These are phyloP conservation scores for Beverwykella pulmonaria DNA, from an alignment of 495 filamentous ascomycete genomes.

Conservation along the genomic window DNA sequence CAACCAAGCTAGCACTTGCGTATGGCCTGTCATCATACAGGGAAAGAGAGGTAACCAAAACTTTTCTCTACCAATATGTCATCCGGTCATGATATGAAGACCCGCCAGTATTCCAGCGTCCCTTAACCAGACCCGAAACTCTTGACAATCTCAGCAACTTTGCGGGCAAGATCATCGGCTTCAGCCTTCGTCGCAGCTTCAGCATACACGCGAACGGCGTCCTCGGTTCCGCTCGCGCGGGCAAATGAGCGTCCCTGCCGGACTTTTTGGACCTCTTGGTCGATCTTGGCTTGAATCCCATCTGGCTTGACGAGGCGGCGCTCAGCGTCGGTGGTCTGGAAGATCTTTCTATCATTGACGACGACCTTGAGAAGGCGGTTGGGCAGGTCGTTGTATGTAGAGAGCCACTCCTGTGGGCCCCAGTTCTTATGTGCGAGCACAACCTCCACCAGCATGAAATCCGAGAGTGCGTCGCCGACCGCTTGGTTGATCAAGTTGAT, in stretches of 20 bases:
- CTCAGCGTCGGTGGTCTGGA: constrained; percentile 90
- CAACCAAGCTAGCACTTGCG: not conserved
- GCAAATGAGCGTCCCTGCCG: constrained; percentile 89
- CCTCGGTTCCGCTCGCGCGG: constrained; percentile 90
- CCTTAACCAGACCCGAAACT: constrained; percentile 8
- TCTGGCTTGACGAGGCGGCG: constrained; percentile 77
- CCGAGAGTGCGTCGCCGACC: constrained; percentile 92
- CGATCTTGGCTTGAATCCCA: constrained; percentile 81
- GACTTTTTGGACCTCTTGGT: constrained; percentile 83
- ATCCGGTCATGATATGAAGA: not conserved
- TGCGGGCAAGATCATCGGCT: constrained; percentile 75
- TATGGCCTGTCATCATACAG: not conserved
- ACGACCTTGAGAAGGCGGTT: constrained; percentile 92
- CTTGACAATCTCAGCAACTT: constrained; percentile 73
- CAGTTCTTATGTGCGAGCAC: constrained; percentile 95
- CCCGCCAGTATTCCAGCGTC: not conserved
- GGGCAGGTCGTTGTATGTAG: constrained; percentile 92
- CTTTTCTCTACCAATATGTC: constrained; percentile 6
- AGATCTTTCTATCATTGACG: constrained; percentile 81
- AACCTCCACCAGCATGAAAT: constrained; percentile 93
- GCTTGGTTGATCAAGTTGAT: constrained; percentile 95
- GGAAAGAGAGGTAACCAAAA: constrained; percentile 1
- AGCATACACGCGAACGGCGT: constrained; percentile 95
- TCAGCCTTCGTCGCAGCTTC: constrained; percentile 75
- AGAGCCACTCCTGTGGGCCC: constrained; percentile 87